Evolutionary conservation across 495 filamentous ascomycete species (phyloP).

Genomic region (Cryomyces antarcticus): DNA sequence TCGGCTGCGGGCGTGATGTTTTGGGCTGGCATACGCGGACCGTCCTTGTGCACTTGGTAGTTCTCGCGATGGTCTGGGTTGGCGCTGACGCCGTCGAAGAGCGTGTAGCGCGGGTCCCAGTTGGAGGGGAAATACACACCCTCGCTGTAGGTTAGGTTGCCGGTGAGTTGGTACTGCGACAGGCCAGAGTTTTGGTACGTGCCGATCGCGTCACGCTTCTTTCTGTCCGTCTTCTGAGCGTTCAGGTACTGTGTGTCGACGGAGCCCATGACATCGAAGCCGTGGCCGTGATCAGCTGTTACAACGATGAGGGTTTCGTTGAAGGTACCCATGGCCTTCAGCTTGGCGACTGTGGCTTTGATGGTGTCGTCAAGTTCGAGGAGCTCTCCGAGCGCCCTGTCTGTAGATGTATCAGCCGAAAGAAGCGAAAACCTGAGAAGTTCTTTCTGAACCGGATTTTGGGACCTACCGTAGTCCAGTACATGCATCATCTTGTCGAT

Average conservation of each 20-base stretch:
- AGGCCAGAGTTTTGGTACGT: slow-evolving; percentile 43
- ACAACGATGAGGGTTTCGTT: slow-evolving; percentile 51
- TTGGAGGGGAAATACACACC: slow-evolving; percentile 48
- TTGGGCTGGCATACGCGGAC: slow-evolving; percentile 34
- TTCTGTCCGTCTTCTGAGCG: slow-evolving; percentile 34
- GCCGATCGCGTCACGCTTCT: slow-evolving; percentile 47
- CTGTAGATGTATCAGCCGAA: slow-evolving; percentile 3
- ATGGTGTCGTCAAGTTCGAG: slow-evolving; percentile 60
- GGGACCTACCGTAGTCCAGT: slow-evolving; percentile 36
- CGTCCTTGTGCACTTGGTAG: slow-evolving; percentile 28
- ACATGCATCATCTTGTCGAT: slow-evolving; percentile 68
- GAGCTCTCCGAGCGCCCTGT: slow-evolving; percentile 53
- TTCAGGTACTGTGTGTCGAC: slow-evolving; percentile 39
- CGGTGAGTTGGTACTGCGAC: slow-evolving; percentile 39
- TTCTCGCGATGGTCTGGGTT: slow-evolving; percentile 48
- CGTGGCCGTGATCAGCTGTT: slow-evolving; percentile 60
- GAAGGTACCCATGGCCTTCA: slow-evolving; percentile 31
- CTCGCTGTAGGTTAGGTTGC: slow-evolving; percentile 31
- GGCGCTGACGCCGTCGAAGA: slow-evolving; percentile 41
- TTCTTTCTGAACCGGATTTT: too few species aligned
- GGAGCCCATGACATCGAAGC: slow-evolving; percentile 42
- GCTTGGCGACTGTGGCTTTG: slow-evolving; percentile 40
- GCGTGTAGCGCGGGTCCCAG: slow-evolving; percentile 58
- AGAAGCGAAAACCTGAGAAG: too few species aligned
- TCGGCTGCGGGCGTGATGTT: slow-evolving; percentile 23